Evolutionary conservation across 352 stramenopile species (phyloP).

Genomic region (Globisporangium emineosum): DNA sequence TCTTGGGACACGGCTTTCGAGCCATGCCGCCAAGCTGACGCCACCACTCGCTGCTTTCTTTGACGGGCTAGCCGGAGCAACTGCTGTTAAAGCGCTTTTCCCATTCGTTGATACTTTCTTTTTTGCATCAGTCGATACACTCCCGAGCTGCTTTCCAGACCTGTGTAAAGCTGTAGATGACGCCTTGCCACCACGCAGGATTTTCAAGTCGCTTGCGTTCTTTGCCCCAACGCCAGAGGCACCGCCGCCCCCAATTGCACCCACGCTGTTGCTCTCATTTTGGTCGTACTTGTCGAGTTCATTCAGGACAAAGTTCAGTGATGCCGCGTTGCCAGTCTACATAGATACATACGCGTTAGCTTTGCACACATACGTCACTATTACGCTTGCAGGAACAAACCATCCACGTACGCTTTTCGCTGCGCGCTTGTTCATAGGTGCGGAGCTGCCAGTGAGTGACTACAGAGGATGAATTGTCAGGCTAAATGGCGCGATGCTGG

Average conservation of each 20-base stretch:
- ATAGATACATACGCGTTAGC: slow-evolving; percentile 1
- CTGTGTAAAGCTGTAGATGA: background rate
- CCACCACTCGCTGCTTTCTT: slow-evolving; percentile 19
- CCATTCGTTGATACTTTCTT: slow-evolving; percentile 5
- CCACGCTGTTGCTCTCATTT: slow-evolving; percentile 17
- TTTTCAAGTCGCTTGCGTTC: slow-evolving; percentile 2
- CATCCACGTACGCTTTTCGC: slow-evolving; percentile 38
- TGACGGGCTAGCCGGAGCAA: background rate
- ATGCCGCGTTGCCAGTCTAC: slow-evolving; percentile 29
- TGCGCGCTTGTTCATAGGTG: slow-evolving; percentile 46
- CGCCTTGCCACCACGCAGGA: slow-evolving; percentile 5
- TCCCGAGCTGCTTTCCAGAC: background rate
- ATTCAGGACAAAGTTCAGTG: slow-evolving; percentile 53
- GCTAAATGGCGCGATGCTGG: background rate
- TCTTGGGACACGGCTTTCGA: slow-evolving; percentile 40
- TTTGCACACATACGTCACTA: too few species aligned
- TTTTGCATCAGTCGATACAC: background rate
- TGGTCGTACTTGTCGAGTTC: slow-evolving; percentile 63
- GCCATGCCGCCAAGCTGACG: slow-evolving; percentile 35
- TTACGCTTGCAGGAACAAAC: too few species aligned
- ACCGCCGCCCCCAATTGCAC: slow-evolving; percentile 4
- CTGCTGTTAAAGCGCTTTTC: background rate
- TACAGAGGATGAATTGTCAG: background rate
- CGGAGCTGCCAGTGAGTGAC: background rate
- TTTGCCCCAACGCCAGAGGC: slow-evolving; percentile 8